phyloP scores from a whole-genome alignment of 2,329 filamentous ascomycete genomes.

The Ceratocystis albifundus region DNA sequence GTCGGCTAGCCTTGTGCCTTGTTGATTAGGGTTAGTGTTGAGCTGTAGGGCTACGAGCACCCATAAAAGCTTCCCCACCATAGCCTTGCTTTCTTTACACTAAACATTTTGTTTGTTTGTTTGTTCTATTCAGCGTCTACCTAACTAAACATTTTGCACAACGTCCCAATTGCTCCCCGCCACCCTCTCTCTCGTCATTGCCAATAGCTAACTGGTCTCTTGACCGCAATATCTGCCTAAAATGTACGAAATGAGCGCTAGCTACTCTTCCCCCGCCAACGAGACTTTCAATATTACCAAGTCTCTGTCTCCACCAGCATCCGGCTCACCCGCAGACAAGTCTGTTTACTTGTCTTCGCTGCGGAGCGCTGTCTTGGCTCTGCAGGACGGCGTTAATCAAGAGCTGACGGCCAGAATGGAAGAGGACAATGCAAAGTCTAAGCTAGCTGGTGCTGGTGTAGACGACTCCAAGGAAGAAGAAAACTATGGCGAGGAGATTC shows the following conservation, averaged over 20 bases:
- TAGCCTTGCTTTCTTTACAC: not conserved
- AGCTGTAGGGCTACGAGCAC: too few species aligned
- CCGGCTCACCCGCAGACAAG: slow-evolving; percentile 38
- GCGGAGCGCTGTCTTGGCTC: slow-evolving; percentile 41
- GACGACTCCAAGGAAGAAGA: slow-evolving; percentile 55
- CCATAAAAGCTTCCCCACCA: not conserved
- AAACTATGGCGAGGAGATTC: slow-evolving; percentile 76
- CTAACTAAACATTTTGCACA: not conserved
- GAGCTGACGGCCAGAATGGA: slow-evolving; percentile 66
- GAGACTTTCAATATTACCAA: slow-evolving; percentile 37
- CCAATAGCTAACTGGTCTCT: slow-evolving; percentile 30
- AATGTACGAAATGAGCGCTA: slow-evolving; percentile 16
- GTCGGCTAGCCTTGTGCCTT: not conserved
- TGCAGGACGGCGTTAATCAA: slow-evolving; percentile 58
- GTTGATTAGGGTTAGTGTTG: not conserved
- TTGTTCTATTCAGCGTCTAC: too few species aligned
- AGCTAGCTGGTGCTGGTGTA: slow-evolving; percentile 27
- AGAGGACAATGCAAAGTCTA: slow-evolving; percentile 46
- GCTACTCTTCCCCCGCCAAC: slow-evolving; percentile 43
- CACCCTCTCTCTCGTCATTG: not conserved
- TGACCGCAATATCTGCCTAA: not conserved
- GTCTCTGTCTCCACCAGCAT: slow-evolving; percentile 30
- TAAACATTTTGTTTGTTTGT: not conserved
- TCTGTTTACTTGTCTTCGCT: slow-evolving; percentile 49
- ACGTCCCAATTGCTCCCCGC: not conserved